Percentiles rank a stretch among this genome's conserved stretches.
phyloP scores from a whole-genome alignment of 2,329 filamentous ascomycete genomes.

The Calonectria naviculata region DNA sequence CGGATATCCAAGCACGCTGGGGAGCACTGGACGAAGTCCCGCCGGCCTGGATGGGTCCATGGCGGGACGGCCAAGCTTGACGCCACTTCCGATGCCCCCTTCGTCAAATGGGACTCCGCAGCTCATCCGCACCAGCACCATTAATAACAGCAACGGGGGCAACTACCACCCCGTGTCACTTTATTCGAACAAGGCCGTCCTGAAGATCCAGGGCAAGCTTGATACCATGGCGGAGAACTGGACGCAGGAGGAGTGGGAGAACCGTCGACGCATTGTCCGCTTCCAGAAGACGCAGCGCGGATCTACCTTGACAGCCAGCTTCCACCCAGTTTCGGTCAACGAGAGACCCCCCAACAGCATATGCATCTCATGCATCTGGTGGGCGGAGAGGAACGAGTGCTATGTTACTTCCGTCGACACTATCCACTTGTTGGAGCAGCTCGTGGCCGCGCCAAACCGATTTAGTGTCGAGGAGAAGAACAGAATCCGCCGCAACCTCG shows the following conservation, averaged over 20 bases:
- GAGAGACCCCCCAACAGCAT: conserved; percentile 87
- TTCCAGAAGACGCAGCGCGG: conserved; percentile 87
- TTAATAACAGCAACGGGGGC: conserved; percentile 51
- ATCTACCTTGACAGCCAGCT: conserved; percentile 83
- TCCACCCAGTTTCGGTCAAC: conserved; percentile 81
- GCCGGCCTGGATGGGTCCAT: conserved; percentile 56
- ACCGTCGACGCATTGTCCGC: conserved; percentile 85
- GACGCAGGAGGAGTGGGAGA: conserved; percentile 83
- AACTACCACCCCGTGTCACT: conserved; percentile 83
- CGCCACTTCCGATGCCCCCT: conserved; percentile 60
- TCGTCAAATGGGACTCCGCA: conserved; percentile 53
- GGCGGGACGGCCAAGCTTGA: conserved; percentile 56
- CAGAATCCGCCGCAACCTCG: conserved; percentile 92
- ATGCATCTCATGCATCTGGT: conserved; percentile 97
- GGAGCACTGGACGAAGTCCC: conserved; percentile 55
- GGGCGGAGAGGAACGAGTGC: conserved; percentile 90
- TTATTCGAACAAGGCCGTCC: conserved; percentile 84
- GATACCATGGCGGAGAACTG: conserved; percentile 86
- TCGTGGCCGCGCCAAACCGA: conserved; percentile 78
- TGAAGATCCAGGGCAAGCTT: conserved; percentile 89
- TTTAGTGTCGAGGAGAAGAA: conserved; percentile 99
- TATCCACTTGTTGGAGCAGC: conserved; percentile 91
- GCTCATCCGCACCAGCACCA: conserved; percentile 67
- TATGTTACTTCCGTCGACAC: conserved; percentile 98
- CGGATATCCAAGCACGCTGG: conserved; percentile 54